phyloP scores from a whole-genome alignment of 2,329 filamentous ascomycete species.

The Thielaviopsis populi region DNA sequence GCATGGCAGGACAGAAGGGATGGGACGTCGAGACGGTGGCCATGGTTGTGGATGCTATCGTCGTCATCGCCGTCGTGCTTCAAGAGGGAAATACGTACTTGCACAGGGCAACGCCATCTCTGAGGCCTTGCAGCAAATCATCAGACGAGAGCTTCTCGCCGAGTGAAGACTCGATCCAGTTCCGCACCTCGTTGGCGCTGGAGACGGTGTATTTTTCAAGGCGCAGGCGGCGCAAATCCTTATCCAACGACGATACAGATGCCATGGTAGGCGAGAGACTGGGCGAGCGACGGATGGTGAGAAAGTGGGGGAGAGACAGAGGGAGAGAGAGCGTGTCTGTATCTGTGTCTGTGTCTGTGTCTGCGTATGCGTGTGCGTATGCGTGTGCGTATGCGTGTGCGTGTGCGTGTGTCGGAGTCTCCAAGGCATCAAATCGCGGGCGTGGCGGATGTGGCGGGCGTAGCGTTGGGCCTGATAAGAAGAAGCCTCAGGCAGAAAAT shows the following conservation, averaged over 20 bases:
- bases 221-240: constrained; percentile 86
- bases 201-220: constrained; percentile 84
- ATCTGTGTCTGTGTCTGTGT: no score
- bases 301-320: no score
- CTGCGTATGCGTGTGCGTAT: no score
- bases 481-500: no score
- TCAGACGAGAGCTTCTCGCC: constrained; percentile 55
- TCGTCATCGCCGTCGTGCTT: neutral
- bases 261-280: constrained; percentile 62
- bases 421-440: no score
- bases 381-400: no score
- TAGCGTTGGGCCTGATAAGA: no score
- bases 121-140: constrained; percentile 73
- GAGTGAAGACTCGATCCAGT: constrained; percentile 73
- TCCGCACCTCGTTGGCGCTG: constrained; percentile 68
- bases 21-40: neutral
- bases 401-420: no score
- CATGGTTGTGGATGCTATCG: no score
- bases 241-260: constrained; percentile 83
- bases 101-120: constrained; percentile 86
- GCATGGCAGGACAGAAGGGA: neutral
- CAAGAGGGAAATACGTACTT: constrained; percentile 41
- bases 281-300: no score
- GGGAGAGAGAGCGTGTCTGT: no score
- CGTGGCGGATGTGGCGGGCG: no score